These are phyloP conservation scores for Discostella stelligeroides DNA, from an alignment of 108 stramenopile genomes.

Conservation along the genomic window DNA sequence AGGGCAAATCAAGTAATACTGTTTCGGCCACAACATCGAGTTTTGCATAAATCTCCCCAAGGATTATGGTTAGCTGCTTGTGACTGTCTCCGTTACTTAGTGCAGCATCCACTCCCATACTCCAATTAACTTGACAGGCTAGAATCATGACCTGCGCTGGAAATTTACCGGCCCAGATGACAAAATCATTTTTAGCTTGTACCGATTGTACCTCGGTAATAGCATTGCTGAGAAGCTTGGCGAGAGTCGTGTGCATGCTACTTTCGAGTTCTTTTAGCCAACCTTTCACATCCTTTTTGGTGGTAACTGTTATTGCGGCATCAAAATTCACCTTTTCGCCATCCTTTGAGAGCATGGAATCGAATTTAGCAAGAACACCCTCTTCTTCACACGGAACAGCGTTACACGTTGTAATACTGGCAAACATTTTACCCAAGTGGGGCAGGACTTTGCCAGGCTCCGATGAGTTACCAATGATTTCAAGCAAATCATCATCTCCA, in stretches of 20 bases:
- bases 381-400: slow-evolving; percentile 62
- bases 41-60: slow-evolving; percentile 64
- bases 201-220: slow-evolving; percentile 67
- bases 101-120: slow-evolving; percentile 83
- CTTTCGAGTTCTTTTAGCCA: slow-evolving; percentile 92
- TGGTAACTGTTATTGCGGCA: slow-evolving; percentile 69
- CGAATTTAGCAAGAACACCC: slow-evolving; percentile 63
- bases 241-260: slow-evolving; percentile 92
- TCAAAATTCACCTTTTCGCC: slow-evolving; percentile 92
- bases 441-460: slow-evolving; percentile 93
- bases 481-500: slow-evolving; percentile 98
- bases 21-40: slow-evolving; percentile 92
- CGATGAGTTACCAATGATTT: slow-evolving; percentile 94
- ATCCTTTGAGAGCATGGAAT: slow-evolving; percentile 94
- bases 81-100: slow-evolving; percentile 58
- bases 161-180: slow-evolving; percentile 85
- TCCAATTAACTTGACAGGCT: slow-evolving; percentile 93
- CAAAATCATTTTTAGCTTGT: slow-evolving; percentile 62
- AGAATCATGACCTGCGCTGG: slow-evolving; percentile 97
- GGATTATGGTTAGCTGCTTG: slow-evolving; percentile 46
- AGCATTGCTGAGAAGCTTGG: slow-evolving; percentile 80
- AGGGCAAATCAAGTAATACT: slow-evolving; percentile 84
- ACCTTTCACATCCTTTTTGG: slow-evolving; percentile 84
- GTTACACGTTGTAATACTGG: slow-evolving; percentile 74
- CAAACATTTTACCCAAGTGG: slow-evolving; percentile 99